These are phyloP conservation scores for Asterella californica DNA, from an alignment of 225 moss, liverwort and hornwort species.

Conservation along the genomic window DNA sequence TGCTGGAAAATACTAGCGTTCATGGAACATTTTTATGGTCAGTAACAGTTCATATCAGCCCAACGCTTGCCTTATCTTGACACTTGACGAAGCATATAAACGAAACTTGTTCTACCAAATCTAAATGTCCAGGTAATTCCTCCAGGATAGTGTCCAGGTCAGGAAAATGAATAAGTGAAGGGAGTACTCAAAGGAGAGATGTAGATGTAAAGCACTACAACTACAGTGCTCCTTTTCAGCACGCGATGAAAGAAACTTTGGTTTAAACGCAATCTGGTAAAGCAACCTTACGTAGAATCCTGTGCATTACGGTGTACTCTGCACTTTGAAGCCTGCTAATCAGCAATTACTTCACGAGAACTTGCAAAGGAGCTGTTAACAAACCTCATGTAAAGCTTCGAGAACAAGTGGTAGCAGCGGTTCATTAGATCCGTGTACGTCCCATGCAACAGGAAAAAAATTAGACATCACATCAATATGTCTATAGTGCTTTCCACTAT, in stretches of 20 bases:
- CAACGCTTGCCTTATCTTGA: too few species aligned
- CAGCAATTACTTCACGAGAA: neutral
- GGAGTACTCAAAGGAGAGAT: too few species aligned
- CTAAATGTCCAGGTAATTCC: neutral
- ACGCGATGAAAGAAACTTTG: slow-evolving; percentile 89
- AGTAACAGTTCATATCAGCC: too few species aligned
- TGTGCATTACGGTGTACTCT: neutral
- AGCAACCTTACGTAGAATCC: neutral
- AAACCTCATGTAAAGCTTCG: slow-evolving; percentile 96
- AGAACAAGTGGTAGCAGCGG: slow-evolving; percentile 92
- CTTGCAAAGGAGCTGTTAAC: neutral
- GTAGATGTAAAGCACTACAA: too few species aligned
- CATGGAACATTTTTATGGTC: slow-evolving; percentile 93
- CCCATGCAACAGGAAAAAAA: neutral
- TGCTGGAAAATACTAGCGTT: slow-evolving; percentile 99
- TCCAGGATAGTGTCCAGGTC: neutral
- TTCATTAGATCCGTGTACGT: slow-evolving; percentile 67
- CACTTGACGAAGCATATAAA: neutral
- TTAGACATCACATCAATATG: too few species aligned
- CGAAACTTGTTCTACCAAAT: neutral
- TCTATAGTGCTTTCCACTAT: too few species aligned
- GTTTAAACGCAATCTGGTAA: slow-evolving; percentile 95
- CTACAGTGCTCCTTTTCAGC: too few species aligned
- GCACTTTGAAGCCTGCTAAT: neutral
- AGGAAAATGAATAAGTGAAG: too few species aligned